Evolutionary conservation across 2,329 filamentous ascomycete species (phyloP), one percentile per base, ranked within the genome.

Genomic region (Trichoderma hamatum): DNA sequence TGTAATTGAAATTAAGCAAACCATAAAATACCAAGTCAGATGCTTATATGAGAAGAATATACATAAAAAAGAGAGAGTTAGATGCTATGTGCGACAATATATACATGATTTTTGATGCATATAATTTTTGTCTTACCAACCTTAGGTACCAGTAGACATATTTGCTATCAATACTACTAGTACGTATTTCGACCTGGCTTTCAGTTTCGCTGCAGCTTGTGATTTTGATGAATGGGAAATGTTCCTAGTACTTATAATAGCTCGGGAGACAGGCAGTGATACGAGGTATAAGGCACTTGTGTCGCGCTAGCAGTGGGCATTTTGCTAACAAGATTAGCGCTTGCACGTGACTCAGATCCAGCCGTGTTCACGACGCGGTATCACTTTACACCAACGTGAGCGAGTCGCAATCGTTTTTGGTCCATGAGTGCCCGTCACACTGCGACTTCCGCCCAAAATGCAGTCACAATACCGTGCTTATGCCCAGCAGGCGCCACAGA

Each of bases 391-490:
- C 34, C 51, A 65, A 28, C 51, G 26, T 30, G 62, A 36, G 24
- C 19, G 34, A 60, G 34, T 64, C 24, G 24, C 61, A 54, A 30
- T n/a, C 19, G 32, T 14, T 51, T 43, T 36, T 28, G 39, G 36
- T 14, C 32, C 52, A 16, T 26, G 19, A 21, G 43, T 28, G 34
- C 28, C 14, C 26, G 39, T 19, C 39, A 43, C 39, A 34, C 49
- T 59, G 54, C 30, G 28, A 26, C 14, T 49, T 49, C 14, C 5
- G 13, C 49, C 19, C 36, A 67, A n/a, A 21, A 87, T 87, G 85
- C 85, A 87, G 79, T 79, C 80, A 69, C 83, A 85, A 72, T 87
- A 84, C 75, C 84, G 85, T 72, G 78, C 79, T 67, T 86, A 84
- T 77, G 80, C 82, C 75, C 84, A 85, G 73, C 84, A 84, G 77